These are phyloP conservation scores for Casuarina equisetifolia DNA, from an alignment of 306 rosid genomes.

Conservation along the genomic window DNA sequence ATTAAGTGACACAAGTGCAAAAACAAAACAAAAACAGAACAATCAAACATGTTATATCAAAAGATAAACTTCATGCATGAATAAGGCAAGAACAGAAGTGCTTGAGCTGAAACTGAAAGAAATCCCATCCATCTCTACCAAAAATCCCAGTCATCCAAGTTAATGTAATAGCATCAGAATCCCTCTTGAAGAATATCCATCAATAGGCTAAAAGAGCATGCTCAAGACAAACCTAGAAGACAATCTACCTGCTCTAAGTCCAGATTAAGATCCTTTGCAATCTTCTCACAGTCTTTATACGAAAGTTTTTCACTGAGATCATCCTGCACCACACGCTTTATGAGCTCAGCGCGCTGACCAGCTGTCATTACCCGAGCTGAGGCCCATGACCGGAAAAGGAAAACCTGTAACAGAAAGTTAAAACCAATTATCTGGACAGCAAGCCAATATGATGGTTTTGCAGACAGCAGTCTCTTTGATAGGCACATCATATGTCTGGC, in stretches of 20 bases:
- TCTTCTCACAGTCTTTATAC: conserved; percentile 67
- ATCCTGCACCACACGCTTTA: conserved; percentile 54
- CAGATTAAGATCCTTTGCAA: conserved; percentile 82
- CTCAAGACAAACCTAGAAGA: conserved; percentile 14
- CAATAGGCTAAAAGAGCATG: neutral
- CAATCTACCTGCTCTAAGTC: conserved; percentile 72
- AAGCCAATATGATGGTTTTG: conserved; percentile 1
- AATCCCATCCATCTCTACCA: neutral
- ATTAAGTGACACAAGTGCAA: neutral
- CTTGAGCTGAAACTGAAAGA: neutral
- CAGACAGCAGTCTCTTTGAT: neutral
- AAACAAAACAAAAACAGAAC: neutral
- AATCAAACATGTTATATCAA: neutral
- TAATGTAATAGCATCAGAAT: neutral
- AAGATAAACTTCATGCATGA: neutral
- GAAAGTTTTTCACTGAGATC: conserved; percentile 58
- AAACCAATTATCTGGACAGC: neutral
- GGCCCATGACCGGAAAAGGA: conserved; percentile 78
- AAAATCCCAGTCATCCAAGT: neutral
- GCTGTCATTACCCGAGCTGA: conserved; percentile 78
- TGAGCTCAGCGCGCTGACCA: conserved; percentile 75
- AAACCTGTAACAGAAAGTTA: conserved; percentile 46
- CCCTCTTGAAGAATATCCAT: neutral
- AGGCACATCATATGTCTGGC: conserved; percentile 3
- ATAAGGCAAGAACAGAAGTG: neutral